These are phyloP conservation scores for Malassezia cuniculi DNA, from an alignment of 1,284 basidiomycete species.

Conservation along the genomic window DNA sequence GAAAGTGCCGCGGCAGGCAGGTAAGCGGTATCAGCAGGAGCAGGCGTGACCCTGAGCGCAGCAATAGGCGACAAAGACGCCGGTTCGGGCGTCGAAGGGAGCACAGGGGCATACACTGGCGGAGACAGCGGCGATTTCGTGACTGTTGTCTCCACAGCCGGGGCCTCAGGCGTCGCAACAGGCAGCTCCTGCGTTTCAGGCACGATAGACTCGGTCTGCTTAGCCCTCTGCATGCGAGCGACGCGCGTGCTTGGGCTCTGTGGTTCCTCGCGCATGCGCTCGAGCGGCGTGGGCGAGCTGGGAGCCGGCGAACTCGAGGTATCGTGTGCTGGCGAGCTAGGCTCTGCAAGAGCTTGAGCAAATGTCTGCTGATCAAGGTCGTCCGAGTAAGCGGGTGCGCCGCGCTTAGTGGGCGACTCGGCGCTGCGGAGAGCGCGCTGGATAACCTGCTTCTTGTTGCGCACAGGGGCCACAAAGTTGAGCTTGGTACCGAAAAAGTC, in stretches of 20 bases:
- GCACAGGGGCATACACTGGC: too few relatives aligned
- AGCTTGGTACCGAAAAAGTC: constrained; percentile 36
- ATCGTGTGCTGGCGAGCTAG: constrained; percentile 2
- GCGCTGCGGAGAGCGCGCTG: constrained; percentile 13
- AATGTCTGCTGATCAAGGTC: not conserved
- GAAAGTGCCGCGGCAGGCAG: too few relatives aligned
- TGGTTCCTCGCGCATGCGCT: constrained; percentile 9
- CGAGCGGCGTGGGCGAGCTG: constrained; percentile 17
- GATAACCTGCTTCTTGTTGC: too few relatives aligned
- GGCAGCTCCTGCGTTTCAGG: not conserved
- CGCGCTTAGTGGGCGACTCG: constrained; percentile 19
- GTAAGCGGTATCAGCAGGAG: too few relatives aligned
- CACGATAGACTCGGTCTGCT: not conserved
- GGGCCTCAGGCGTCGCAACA: not conserved
- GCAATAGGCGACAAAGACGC: too few relatives aligned
- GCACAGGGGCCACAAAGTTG: constrained; percentile 15
- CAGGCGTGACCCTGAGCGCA: too few relatives aligned
- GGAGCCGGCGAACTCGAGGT: constrained; percentile 17
- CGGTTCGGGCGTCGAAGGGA: too few relatives aligned
- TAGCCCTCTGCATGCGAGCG: not conserved
- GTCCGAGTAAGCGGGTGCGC: not conserved
- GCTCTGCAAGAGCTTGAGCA: not conserved
- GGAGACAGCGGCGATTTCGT: too few relatives aligned
- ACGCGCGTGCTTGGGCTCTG: constrained; percentile 2
- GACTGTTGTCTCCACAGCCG: too few relatives aligned